Evolutionary conservation across 2,329 filamentous ascomycete genomes (phyloP).

Genomic region (Graphilbum sp.): DNA sequence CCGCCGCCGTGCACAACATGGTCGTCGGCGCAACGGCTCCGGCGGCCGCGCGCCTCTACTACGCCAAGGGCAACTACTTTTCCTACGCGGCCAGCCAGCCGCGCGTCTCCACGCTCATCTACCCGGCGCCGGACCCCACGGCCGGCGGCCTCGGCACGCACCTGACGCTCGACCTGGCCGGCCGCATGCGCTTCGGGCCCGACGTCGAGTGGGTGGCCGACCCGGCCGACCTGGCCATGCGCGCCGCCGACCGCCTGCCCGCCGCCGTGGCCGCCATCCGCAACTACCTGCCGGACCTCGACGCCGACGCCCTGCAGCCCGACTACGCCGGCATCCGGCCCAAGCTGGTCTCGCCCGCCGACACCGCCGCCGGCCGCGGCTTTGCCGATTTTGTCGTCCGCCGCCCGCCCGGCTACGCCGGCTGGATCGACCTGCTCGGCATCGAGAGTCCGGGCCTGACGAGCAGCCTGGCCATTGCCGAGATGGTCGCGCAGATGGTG

Average conservation of each 20-base stretch:
- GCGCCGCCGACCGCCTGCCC: constrained; percentile 36
- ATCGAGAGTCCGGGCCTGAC: constrained; percentile 92
- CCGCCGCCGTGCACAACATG: constrained; percentile 66
- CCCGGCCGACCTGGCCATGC: constrained; percentile 54
- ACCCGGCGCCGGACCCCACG: constrained; percentile 72
- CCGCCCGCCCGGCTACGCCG: constrained; percentile 59
- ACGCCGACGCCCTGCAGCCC: constrained; percentile 46
- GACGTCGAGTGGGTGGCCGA: constrained; percentile 84
- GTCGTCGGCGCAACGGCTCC: constrained; percentile 24
- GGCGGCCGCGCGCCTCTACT: constrained; percentile 38
- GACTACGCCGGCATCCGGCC: constrained; percentile 90
- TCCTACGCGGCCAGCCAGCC: constrained; percentile 56
- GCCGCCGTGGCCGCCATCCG: constrained; percentile 60
- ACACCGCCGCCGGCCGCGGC: constrained; percentile 31
- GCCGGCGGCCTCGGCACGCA: constrained; percentile 81
- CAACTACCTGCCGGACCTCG: constrained; percentile 61
- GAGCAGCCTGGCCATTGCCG: constrained; percentile 69
- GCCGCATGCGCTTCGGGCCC: constrained; percentile 77
- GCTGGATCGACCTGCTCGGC: constrained; percentile 79
- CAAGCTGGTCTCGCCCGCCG: constrained; percentile 49
- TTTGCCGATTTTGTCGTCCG: constrained; percentile 77
- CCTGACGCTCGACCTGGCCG: constrained; percentile 74
- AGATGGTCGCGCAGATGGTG: constrained; percentile 45
- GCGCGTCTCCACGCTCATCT: constrained; percentile 56
- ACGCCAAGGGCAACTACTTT: constrained; percentile 93